Conservation (phyloP, 2,329 filamentous ascomycete genomes). For the Penicillium sp. region DNA sequence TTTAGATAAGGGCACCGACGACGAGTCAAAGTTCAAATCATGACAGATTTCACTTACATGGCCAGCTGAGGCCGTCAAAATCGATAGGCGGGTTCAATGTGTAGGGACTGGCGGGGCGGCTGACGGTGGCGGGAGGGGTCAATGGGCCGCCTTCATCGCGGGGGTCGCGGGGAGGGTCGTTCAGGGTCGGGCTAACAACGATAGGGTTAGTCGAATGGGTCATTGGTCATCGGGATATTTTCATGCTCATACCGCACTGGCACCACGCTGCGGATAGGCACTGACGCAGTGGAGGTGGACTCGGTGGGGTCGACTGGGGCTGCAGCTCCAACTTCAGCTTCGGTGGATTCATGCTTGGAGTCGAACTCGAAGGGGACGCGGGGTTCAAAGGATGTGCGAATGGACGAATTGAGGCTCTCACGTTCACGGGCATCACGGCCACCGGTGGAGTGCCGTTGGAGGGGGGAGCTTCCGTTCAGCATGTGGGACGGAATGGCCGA, state of each 20-base stretch:
- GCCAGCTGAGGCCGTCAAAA: conserved; percentile 56
- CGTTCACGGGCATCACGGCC: conserved; percentile 57
- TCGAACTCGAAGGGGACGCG: conserved; percentile 36
- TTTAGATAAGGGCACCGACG: conserved; percentile 12
- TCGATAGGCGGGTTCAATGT: conserved; percentile 53
- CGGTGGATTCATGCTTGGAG: conserved; percentile 17
- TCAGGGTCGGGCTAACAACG: conserved; percentile 34
- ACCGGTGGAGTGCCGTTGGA: conserved; percentile 46
- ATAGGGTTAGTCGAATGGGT: conserved; percentile 6
- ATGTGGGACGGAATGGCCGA: conserved; percentile 60
- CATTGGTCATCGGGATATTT: background rate
- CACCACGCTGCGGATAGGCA: conserved; percentile 17
- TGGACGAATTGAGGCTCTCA: conserved; percentile 60
- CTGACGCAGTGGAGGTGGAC: conserved; percentile 14
- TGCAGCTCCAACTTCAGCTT: background rate
- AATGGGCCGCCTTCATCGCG: conserved; percentile 54
- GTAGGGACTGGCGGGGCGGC: conserved; percentile 53
- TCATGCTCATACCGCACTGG: conserved; percentile 28
- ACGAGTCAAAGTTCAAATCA: background rate
- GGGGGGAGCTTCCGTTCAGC: conserved; percentile 57
- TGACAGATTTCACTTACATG: conserved; percentile 44
- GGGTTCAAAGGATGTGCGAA: conserved; percentile 58
- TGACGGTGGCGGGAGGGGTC: conserved; percentile 55
- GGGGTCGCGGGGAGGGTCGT: conserved; percentile 55
- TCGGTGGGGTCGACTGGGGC: conserved; percentile 6